Conservation (phyloP, 768 basidiomycete species). For the Lepiota brunneoincarnata region DNA sequence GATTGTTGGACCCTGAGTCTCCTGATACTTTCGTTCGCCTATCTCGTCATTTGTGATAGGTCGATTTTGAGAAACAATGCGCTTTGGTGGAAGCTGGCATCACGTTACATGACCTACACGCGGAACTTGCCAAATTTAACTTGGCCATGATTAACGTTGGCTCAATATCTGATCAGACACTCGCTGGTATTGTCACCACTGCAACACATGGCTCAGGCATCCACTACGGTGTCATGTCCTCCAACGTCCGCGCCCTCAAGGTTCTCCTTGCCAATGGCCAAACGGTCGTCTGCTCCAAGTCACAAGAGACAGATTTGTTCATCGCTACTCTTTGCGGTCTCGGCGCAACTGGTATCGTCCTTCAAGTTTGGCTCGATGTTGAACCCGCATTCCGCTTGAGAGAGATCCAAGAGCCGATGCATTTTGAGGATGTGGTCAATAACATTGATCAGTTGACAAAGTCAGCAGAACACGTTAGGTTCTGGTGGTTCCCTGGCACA, state of each 20-base stretch:
- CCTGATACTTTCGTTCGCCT: slow-evolving; percentile 4
- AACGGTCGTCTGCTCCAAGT: slow-evolving; percentile 62
- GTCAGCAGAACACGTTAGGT: slow-evolving; percentile 84
- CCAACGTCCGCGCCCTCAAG: slow-evolving; percentile 71
- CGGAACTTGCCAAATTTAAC: slow-evolving; percentile 55
- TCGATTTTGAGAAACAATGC: slow-evolving; percentile 64
- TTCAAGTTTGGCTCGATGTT: slow-evolving; percentile 73
- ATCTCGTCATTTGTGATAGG: slow-evolving; percentile 37
- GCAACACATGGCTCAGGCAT: slow-evolving; percentile 94
- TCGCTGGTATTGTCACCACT: slow-evolving; percentile 90
- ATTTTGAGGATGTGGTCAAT: slow-evolving; percentile 61
- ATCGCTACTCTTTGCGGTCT: slow-evolving; percentile 87
- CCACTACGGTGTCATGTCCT: slow-evolving; percentile 75
- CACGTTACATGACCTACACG: slow-evolving; percentile 72
- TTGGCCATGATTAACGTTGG: slow-evolving; percentile 93
- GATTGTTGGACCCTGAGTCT: slow-evolving; percentile 12
- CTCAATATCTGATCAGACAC: slow-evolving; percentile 94
- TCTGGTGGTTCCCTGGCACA: slow-evolving; percentile 93
- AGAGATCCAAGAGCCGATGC: slow-evolving; percentile 61
- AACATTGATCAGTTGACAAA: slow-evolving; percentile 52
- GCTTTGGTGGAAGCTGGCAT: slow-evolving; percentile 79
- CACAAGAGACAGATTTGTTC: slow-evolving; percentile 73
- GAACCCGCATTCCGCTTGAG: slow-evolving; percentile 80
- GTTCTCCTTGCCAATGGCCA: slow-evolving; percentile 77
- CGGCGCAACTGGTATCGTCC: slow-evolving; percentile 86